Base-by-base conservation (phyloP, 2,329 filamentous ascomycete species). In the Stagonosporopsis vannaccii region DNA sequence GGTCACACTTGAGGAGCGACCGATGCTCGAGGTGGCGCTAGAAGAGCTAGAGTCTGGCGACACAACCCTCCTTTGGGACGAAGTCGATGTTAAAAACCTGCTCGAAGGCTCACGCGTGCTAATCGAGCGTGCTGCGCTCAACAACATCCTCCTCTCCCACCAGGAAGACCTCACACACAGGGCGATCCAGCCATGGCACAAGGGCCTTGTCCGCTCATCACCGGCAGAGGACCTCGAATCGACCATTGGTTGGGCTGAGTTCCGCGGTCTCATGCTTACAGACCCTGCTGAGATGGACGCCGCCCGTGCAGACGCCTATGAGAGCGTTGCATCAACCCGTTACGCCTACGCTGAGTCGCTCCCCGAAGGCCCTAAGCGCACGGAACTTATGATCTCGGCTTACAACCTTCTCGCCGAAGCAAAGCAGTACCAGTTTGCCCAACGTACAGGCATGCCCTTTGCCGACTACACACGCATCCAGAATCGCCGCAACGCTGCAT, bases 61-160 rank as follows among this genome's bases (percentile, higher is more conserved):
- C 19, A 85, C 87, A 52, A 88, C 89, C 8, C 80, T 92, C 65
- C 84, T 85, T 54, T 81, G 89, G 56, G 80, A 84, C n/a, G 90
- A 96, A 60, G 91, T 99, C 32, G 95, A 98, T 77, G 92, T 99
- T 60, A 99, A 98, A 84, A 91, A 98, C 75, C 78, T 99, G 62
- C 79, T 99, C 64, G 91, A 95, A 80, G 87, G 89, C 50, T 90
- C 90, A 50, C 87, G 92, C 69, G 81, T 99, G 58, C 87, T 99
- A 58, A 87, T 99, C 69, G 95, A 99, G 84, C 86, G 90, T 75
- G 79, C 81, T 37, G 94, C 94, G 32, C 81, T 99, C 70, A 84
- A 88, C 75, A 83, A 85, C 74, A 86, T 98, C 73, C 83, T 97
- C 11, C 54, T 62, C 19, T 51, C 58, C 5, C 70, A 73, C 55